These are phyloP conservation scores for Xerocomellus chrysenteron DNA, from an alignment of 768 basidiomycete genomes.

Conservation along the genomic window DNA sequence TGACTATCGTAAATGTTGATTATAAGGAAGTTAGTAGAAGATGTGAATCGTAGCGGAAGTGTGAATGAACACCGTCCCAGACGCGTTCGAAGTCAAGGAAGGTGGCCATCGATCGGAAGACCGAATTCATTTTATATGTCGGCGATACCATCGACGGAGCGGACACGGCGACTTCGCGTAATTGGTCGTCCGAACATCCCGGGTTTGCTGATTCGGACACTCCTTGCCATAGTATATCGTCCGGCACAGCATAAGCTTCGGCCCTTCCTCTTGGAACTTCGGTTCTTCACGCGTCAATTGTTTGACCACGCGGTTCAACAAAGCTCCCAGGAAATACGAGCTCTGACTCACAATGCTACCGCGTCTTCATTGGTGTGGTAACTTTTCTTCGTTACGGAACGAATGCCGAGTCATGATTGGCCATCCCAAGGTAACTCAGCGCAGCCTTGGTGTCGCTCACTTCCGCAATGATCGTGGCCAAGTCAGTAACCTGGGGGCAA, in stretches of 20 bases:
- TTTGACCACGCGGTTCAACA: slow-evolving; percentile 18
- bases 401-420: slow-evolving; percentile 15
- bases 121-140: slow-evolving; percentile 27
- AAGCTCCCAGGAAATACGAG: slow-evolving; percentile 18
- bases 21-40: slow-evolving; percentile 21
- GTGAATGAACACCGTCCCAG: slow-evolving; percentile 23
- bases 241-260: slow-evolving; percentile 8
- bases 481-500: neutral
- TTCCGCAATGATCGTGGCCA: slow-evolving; percentile 28
- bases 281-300: slow-evolving; percentile 14
- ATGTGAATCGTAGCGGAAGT: slow-evolving; percentile 16
- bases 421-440: slow-evolving; percentile 9
- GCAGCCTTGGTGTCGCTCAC: slow-evolving; percentile 1
- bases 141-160: slow-evolving; percentile 20
- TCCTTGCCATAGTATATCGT: neutral
- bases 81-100: slow-evolving; percentile 19
- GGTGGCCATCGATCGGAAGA: slow-evolving; percentile 17
- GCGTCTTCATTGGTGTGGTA: slow-evolving; percentile 3
- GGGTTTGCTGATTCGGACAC: neutral
- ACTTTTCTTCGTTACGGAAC: slow-evolving; percentile 10
- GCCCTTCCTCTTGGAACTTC: neutral
- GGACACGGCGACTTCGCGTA: slow-evolving; percentile 25
- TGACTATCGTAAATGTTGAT: slow-evolving; percentile 25
- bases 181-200: slow-evolving; percentile 10
- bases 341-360: slow-evolving; percentile 7